Percentiles rank a stretch among this genome's conserved stretches.
Conservation (phyloP, 1,284 basidiomycete genomes). For the Garcileccinum viscosum region DNA sequence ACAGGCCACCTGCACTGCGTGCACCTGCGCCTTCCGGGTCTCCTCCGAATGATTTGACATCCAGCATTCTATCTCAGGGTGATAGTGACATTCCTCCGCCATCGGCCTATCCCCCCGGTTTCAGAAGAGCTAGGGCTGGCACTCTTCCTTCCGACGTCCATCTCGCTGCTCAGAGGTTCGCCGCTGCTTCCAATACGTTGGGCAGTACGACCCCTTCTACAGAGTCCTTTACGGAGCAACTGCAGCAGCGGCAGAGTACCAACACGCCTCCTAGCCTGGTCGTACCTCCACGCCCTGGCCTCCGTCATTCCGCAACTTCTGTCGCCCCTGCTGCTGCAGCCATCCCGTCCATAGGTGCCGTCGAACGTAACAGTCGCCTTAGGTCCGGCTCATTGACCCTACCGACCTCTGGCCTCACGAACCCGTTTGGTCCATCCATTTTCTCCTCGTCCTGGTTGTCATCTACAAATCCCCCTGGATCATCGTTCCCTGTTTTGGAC, state of each 20-base stretch:
- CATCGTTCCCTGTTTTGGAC: slow-evolving; percentile 70
- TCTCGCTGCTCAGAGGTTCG: slow-evolving; percentile 82
- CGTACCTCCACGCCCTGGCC: slow-evolving; percentile 64
- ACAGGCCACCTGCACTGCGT: slow-evolving; percentile 81
- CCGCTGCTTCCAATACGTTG: slow-evolving; percentile 67
- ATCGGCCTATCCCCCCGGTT: slow-evolving; percentile 77
- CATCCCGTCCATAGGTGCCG: slow-evolving; percentile 61
- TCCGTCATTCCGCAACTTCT: slow-evolving; percentile 73
- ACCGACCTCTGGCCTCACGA: slow-evolving; percentile 78
- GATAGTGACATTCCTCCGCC: slow-evolving; percentile 67
- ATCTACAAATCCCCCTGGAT: slow-evolving; percentile 59
- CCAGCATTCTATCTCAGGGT: slow-evolving; percentile 59
- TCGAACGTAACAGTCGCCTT: slow-evolving; percentile 78
- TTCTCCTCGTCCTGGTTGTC: slow-evolving; percentile 89
- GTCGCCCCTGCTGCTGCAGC: slow-evolving; percentile 59
- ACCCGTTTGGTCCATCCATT: slow-evolving; percentile 85
- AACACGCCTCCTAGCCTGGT: slow-evolving; percentile 51
- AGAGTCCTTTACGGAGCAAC: slow-evolving; percentile 69
- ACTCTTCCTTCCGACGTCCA: slow-evolving; percentile 89
- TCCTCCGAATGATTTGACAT: slow-evolving; percentile 68
- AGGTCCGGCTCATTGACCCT: slow-evolving; percentile 89
- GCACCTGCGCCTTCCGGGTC: slow-evolving; percentile 71
- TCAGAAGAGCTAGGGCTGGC: slow-evolving; percentile 86
- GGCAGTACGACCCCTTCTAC: slow-evolving; percentile 61
- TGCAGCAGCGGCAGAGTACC: slow-evolving; percentile 52